Conservation (phyloP, 371 early-diverging fungal genomes). For the Chytridiales sp. region DNA sequence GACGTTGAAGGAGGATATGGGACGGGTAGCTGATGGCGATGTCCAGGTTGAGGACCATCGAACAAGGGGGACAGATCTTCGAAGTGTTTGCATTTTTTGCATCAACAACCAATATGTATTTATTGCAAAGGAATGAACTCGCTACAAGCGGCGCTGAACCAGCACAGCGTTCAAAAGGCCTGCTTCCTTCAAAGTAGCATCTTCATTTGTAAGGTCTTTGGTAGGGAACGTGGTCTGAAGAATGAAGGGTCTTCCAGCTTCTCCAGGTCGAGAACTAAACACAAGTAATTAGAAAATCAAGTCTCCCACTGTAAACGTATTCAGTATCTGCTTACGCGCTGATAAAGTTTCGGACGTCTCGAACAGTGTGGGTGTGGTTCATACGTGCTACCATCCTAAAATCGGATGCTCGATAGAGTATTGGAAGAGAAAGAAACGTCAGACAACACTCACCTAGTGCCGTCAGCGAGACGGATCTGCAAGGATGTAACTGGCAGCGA, state of each 20-base stretch:
- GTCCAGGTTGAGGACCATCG: no score
- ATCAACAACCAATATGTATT: no score
- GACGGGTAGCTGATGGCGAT: no score
- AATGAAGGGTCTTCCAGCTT: conserved; percentile 59
- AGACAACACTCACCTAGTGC: conserved; percentile 52
- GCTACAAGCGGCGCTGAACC: conserved; percentile 56
- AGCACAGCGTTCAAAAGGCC: conserved; percentile 84
- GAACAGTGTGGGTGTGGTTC: conserved; percentile 88
- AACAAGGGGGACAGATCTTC: no score
- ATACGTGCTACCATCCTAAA: conserved; percentile 76
- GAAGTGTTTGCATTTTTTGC: no score
- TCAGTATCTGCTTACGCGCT: conserved; percentile 51
- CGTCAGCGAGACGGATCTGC: conserved; percentile 90
- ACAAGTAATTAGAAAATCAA: neutral
- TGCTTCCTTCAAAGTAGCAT: conserved; percentile 72
- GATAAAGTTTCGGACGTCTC: conserved; percentile 75
- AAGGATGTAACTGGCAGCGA: conserved; percentile 78
- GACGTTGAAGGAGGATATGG: no score
- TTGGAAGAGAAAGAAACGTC: neutral
- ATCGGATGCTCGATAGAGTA: neutral
- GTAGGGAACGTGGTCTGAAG: conserved; percentile 84
- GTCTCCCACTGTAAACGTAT: neutral
- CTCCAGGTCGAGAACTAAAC: conserved; percentile 51
- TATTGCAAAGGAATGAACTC: no score
- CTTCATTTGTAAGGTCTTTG: conserved; percentile 65